phyloP scores from a whole-genome alignment of 805 yeast species.

The Metschnikowia gelsemii region DNA sequence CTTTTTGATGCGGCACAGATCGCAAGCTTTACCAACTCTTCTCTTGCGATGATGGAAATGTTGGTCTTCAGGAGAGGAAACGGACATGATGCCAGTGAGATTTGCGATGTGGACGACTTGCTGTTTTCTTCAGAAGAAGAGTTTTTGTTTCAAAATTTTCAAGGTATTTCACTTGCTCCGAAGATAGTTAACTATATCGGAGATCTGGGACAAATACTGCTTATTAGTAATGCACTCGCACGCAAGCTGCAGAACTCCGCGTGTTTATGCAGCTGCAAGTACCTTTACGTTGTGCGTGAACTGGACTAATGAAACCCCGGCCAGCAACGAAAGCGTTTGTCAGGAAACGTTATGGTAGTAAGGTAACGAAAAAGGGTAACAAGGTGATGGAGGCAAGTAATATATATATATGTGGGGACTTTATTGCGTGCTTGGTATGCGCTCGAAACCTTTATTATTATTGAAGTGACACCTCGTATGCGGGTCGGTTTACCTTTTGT shows the following conservation, averaged over 20 bases:
- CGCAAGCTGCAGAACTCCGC: conserved; percentile 1
- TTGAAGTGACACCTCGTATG: too few relatives aligned
- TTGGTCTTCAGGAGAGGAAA: conserved; percentile 13
- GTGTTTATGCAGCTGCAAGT: too few relatives aligned
- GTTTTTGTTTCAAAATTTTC: neutral
- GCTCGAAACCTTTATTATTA: too few relatives aligned
- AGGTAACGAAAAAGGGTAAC: too few relatives aligned
- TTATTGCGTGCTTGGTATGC: too few relatives aligned
- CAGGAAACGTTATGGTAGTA: too few relatives aligned
- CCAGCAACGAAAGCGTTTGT: too few relatives aligned
- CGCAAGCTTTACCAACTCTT: conserved; percentile 65
- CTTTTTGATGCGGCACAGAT: conserved; percentile 59
- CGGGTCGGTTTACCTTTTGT: too few relatives aligned
- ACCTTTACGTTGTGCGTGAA: too few relatives aligned
- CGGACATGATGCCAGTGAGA: conserved; percentile 5
- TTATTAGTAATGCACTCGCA: conserved; percentile 5
- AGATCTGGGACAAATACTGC: neutral
- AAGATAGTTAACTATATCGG: neutral
- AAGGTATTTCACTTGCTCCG: neutral
- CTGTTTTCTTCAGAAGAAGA: neutral
- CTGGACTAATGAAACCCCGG: too few relatives aligned
- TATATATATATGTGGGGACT: too few relatives aligned
- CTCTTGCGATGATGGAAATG: conserved; percentile 38
- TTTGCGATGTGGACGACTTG: neutral
- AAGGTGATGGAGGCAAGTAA: too few relatives aligned